Conservation (phyloP, 106 monocot genomes). For the Acorus gramineus region DNA sequence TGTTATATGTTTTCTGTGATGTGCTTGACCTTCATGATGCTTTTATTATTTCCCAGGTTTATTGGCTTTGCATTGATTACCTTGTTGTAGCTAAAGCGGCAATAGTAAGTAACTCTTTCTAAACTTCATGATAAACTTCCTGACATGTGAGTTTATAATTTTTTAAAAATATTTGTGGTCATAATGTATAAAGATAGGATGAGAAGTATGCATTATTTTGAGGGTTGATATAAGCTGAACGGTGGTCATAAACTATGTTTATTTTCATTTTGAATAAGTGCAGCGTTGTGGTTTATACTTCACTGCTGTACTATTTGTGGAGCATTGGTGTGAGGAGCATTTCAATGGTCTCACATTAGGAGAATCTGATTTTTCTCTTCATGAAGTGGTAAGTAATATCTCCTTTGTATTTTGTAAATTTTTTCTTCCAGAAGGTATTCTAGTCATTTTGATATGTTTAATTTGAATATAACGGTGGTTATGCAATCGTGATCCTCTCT, state of each 20-base stretch:
- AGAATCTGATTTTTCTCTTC: slow-evolving; percentile 63
- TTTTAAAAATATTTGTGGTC: not conserved
- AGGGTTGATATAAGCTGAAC: too few species aligned
- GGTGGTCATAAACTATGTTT: too few species aligned
- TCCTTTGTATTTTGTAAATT: too few species aligned
- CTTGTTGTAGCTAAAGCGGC: slow-evolving; percentile 86
- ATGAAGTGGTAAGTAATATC: slow-evolving; percentile 32
- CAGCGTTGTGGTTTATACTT: slow-evolving; percentile 83
- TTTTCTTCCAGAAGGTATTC: too few species aligned
- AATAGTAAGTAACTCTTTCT: slow-evolving; percentile 51
- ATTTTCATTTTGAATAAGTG: not conserved
- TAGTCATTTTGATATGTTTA: too few species aligned
- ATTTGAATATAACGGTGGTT: too few species aligned
- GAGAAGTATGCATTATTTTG: too few species aligned
- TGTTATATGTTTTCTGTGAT: not conserved
- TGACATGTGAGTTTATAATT: not conserved
- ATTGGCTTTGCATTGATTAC: slow-evolving; percentile 90
- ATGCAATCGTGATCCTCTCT: too few species aligned
- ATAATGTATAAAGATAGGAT: too few species aligned
- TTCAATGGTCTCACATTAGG: slow-evolving; percentile 63
- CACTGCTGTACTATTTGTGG: slow-evolving; percentile 78
- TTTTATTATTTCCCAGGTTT: slow-evolving; percentile 42
- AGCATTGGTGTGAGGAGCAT: slow-evolving; percentile 93
- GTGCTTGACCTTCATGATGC: not conserved
- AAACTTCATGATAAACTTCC: too few species aligned